Base-by-base conservation (phyloP, 2,329 filamentous ascomycete genomes). In the Metarhizium brunneum region DNA sequence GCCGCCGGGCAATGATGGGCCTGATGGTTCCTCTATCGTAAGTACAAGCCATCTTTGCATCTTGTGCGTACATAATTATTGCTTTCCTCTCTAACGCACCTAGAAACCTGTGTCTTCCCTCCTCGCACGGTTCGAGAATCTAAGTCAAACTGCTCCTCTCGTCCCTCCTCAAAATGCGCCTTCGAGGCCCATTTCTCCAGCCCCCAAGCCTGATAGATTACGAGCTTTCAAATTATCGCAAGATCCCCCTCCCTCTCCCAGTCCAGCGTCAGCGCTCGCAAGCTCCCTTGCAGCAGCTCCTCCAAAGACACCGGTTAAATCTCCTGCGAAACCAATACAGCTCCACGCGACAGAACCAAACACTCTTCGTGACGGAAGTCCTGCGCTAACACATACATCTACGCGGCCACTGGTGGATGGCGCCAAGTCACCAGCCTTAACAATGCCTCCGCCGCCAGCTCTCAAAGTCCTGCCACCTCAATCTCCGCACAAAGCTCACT, bases 81-180 rank as follows among this genome's bases (percentile, higher is more conserved):
- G 2, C 36, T 25, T 25, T 5, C n/a, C 25, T 30, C 45, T 14
- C 45, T 48, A 5, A 48, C 25, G 30, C 45, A 8, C 25, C 20
- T 60, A 90, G 87, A 89, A 85, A 74, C 88, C 90, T 30, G 88
- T 94, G 52, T 94, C 89, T 53, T 92, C 88, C 53, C 76, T 94
- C 58, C 81, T 86, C 59, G 89, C 87, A 60, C 85, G 88, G 64
- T 94, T 92, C 69, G 89, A 94, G 75, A 90, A 86, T 66, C 84
- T 92, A 62, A 66, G 64, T 58, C 64, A 62, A 54, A 57, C 59
- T 53, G 36, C 59, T 4, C 47, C 60, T 58, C 58, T 52, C 55
- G 52, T 60, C 54, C 54, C 51, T 47, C 32, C 64, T 45, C 57
- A 58, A 53, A 60, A 62, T 51, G 60, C 65, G 50, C 60, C 65